These are phyloP conservation scores for Ulmus americana DNA, from an alignment of 331 rosid genomes.

Conservation along the genomic window DNA sequence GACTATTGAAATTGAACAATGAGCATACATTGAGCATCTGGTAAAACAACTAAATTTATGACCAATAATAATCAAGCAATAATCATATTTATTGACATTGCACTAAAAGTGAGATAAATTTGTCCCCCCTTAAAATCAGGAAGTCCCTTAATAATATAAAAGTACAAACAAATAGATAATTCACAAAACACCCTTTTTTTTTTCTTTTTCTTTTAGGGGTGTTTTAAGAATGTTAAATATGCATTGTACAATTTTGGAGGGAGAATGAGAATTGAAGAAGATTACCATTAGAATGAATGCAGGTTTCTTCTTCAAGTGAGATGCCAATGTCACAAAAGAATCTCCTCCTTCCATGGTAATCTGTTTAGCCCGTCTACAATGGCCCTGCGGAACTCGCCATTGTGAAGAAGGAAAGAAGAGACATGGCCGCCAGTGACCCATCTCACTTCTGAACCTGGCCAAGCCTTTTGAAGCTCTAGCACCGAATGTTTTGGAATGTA, in stretches of 20 bases:
- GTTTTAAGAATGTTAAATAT: conserved; percentile 12
- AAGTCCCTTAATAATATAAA: not conserved
- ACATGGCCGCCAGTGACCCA: conserved; percentile 97
- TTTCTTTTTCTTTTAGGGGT: not conserved
- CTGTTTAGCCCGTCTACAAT: conserved; percentile 73
- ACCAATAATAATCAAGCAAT: not conserved
- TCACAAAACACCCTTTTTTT: not conserved
- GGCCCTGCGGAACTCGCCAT: conserved; percentile 68
- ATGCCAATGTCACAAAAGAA: conserved; percentile 34
- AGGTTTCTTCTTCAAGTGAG: conserved; percentile 5
- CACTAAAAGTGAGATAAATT: not conserved
- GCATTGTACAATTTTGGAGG: conserved; percentile 22
- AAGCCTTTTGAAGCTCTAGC: conserved; percentile 79
- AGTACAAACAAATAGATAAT: conserved; percentile 2
- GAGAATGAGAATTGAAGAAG: conserved; percentile 22
- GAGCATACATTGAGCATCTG: too few relatives aligned
- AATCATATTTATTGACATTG: not conserved
- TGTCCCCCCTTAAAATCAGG: not conserved
- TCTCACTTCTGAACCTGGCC: conserved; percentile 97
- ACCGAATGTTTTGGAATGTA: conserved; percentile 83
- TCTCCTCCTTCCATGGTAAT: conserved; percentile 76
- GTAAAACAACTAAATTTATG: too few relatives aligned
- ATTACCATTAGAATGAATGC: conserved; percentile 19
- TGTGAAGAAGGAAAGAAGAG: conserved; percentile 89
- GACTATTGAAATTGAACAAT: too few relatives aligned